Percentiles rank a stretch among this genome's conserved stretches.
phyloP scores from a whole-genome alignment of 805 yeast genomes.

The Clavispora asparagi region DNA sequence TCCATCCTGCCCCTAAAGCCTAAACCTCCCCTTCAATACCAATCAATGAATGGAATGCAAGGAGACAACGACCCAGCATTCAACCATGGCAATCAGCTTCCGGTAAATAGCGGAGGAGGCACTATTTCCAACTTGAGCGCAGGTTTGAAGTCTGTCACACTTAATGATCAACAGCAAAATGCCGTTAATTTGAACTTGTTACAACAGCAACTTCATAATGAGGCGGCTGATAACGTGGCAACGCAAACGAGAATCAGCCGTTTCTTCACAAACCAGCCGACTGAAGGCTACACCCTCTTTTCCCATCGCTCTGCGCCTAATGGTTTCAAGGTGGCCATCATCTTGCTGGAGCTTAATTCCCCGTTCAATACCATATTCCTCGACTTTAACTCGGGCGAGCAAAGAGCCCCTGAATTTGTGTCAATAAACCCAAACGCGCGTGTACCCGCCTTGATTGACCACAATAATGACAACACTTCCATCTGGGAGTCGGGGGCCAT shows the following conservation, averaged over 20 bases:
- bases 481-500: slow-evolving; percentile 97
- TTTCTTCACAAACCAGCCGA: slow-evolving; percentile 72
- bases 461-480: slow-evolving; percentile 69
- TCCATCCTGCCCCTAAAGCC: neutral
- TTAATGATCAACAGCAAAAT: slow-evolving; percentile 38
- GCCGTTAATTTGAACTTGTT: slow-evolving; percentile 37
- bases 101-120: slow-evolving; percentile 1
- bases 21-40: neutral
- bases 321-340: slow-evolving; percentile 93
- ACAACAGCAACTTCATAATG: slow-evolving; percentile 43
- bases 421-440: slow-evolving; percentile 94
- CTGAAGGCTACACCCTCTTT: slow-evolving; percentile 80
- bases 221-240: slow-evolving; percentile 31
- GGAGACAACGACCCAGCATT: slow-evolving; percentile 2
- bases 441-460: slow-evolving; percentile 92
- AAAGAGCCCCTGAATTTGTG: slow-evolving; percentile 88
- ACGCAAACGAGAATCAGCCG: slow-evolving; percentile 56
- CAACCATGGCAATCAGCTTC: neutral
- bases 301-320: slow-evolving; percentile 86
- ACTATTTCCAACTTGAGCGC: slow-evolving; percentile 43
- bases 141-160: slow-evolving; percentile 39
- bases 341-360: slow-evolving; percentile 75
- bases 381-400: slow-evolving; percentile 86
- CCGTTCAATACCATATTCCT: slow-evolving; percentile 76
- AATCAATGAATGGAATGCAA: slow-evolving; percentile 1